Evolutionary conservation across 2,329 filamentous ascomycete species (phyloP).

Genomic region (Neoascochyta sp.): DNA sequence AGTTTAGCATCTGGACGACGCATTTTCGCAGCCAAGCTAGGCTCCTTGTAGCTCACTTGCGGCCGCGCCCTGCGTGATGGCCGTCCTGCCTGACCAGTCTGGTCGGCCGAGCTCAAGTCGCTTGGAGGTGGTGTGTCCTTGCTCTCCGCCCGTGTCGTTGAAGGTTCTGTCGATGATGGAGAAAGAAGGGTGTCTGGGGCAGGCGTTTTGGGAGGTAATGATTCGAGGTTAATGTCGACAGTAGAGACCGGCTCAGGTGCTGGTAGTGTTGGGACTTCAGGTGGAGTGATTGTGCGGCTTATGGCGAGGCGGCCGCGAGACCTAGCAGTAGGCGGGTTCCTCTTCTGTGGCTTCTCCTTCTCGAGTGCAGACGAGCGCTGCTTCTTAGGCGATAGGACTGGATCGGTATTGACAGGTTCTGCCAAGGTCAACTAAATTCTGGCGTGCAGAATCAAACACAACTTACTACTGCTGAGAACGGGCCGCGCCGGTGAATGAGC

Average conservation of each 20-base stretch:
- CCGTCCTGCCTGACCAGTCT: constrained; percentile 32
- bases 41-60: constrained; percentile 50
- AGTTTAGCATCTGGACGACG: constrained; percentile 46
- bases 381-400: constrained; percentile 42
- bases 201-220: constrained; percentile 41
- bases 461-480: constrained; percentile 44
- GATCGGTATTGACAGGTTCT: constrained; percentile 52
- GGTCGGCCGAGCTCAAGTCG: constrained; percentile 37
- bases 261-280: constrained; percentile 18
- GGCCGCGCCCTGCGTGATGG: constrained; percentile 46
- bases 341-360: constrained; percentile 29
- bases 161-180: constrained; percentile 44
- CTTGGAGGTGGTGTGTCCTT: constrained; percentile 45
- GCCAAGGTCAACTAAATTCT: constrained; percentile 14
- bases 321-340: constrained; percentile 17
- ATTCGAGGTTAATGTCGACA: constrained; percentile 33
- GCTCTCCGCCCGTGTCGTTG: constrained; percentile 33
- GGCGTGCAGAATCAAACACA: constrained; percentile 2
- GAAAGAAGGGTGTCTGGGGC: constrained; percentile 42
- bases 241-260: constrained; percentile 21
- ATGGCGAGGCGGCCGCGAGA: constrained; percentile 23
- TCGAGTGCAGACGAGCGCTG: constrained; percentile 26
- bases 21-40: constrained; percentile 49
- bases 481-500: constrained; percentile 27
- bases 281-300: constrained; percentile 18